Conservation (phyloP, 495 filamentous ascomycete genomes). For the Penicillium dipodomyicola region DNA sequence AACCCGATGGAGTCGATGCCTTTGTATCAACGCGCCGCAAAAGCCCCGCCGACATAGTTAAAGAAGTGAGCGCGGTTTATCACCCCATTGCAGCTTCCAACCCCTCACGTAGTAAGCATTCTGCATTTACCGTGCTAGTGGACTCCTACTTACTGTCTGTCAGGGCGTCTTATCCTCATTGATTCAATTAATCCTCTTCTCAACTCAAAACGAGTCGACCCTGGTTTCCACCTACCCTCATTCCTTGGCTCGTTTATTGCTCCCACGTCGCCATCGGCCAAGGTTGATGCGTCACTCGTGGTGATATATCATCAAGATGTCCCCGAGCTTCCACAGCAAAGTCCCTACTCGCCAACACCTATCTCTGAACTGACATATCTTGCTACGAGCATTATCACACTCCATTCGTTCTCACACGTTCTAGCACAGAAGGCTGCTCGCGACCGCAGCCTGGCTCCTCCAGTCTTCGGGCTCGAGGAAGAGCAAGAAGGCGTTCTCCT, state of each 20-base stretch:
- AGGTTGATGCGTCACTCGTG: slow-evolving; percentile 42
- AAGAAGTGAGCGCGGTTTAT: slow-evolving; percentile 40
- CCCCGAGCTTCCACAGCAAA: slow-evolving; percentile 50
- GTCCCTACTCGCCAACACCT: slow-evolving; percentile 65
- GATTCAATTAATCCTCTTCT: slow-evolving; percentile 46
- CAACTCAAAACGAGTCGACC: slow-evolving; percentile 26
- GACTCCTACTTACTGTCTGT: neutral
- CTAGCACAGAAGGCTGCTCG: slow-evolving; percentile 64
- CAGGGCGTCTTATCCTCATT: slow-evolving; percentile 47
- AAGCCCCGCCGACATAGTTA: slow-evolving; percentile 56
- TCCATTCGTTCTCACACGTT: slow-evolving; percentile 66
- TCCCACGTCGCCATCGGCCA: slow-evolving; percentile 24
- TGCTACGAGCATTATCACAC: slow-evolving; percentile 63
- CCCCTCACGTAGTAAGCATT: slow-evolving; percentile 34
- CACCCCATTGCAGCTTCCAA: slow-evolving; percentile 28
- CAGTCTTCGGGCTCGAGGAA: slow-evolving; percentile 74
- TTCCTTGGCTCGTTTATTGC: slow-evolving; percentile 41
- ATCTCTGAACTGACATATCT: slow-evolving; percentile 60
- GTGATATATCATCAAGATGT: slow-evolving; percentile 48
- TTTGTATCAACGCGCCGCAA: slow-evolving; percentile 65
- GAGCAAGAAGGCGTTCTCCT: slow-evolving; percentile 70
- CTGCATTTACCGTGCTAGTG: neutral
- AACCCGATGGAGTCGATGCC: slow-evolving; percentile 53
- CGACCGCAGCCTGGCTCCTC: slow-evolving; percentile 66
- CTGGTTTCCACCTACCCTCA: slow-evolving; percentile 35